phyloP scores from a whole-genome alignment of 305 asterid species.

The Solanum chacoense region DNA sequence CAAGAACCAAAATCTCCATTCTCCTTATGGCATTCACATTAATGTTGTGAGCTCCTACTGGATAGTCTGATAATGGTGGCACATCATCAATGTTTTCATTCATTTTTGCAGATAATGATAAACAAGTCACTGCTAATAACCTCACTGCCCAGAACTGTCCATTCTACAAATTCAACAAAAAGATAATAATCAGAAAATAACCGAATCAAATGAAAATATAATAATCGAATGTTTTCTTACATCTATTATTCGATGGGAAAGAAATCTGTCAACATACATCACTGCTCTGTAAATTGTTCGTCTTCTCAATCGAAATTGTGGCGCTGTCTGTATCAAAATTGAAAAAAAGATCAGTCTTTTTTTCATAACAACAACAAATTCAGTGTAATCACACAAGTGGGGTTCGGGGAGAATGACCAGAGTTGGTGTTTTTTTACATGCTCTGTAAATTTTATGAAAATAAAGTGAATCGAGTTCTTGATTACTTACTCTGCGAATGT shows the following conservation, averaged over 20 bases:
- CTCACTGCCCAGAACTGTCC: conserved; percentile 35
- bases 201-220: background rate
- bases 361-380: background rate
- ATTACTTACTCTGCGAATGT: background rate
- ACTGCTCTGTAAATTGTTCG: conserved; percentile 35
- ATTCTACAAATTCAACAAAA: conserved; percentile 8
- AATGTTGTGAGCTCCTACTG: conserved; percentile 14
- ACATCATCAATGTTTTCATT: conserved; percentile 24
- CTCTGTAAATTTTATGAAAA: background rate
- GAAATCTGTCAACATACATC: conserved; percentile 36
- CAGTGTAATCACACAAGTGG: background rate
- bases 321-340: conserved; percentile 3
- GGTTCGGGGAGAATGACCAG: background rate
- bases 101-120: conserved; percentile 64
- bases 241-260: conserved; percentile 20
- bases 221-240: conserved; percentile 11
- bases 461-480: background rate
- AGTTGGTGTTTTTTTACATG: background rate
- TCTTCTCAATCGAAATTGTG: conserved; percentile 19
- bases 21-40: conserved; percentile 22
- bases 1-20: conserved; percentile 53
- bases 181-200: background rate
- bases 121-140: conserved; percentile 28
- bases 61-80: conserved; percentile 32
- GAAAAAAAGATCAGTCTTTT: background rate